Evolutionary conservation across 768 basidiomycete genomes (phyloP).

Genomic region (Leccinum olivaceopallidum): DNA sequence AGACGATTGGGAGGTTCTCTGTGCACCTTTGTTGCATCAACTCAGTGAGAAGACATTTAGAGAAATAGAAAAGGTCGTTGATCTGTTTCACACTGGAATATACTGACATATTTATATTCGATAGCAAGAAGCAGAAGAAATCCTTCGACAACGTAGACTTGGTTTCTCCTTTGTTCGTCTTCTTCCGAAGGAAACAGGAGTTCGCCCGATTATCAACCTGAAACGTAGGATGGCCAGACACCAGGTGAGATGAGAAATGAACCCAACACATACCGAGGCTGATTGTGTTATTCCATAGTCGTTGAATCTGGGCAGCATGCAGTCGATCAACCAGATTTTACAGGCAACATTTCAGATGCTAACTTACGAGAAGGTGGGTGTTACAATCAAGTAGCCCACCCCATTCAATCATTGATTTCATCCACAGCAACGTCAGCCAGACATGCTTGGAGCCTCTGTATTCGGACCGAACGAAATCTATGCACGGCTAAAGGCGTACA

Average conservation of each 20-base stretch:
- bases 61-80: constrained; percentile 61
- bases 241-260: constrained; percentile 26
- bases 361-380: constrained; percentile 77
- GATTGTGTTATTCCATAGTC: constrained; percentile 26
- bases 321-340: constrained; percentile 87
- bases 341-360: constrained; percentile 85
- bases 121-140: constrained; percentile 62
- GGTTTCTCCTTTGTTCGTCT: constrained; percentile 87
- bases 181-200: constrained; percentile 92
- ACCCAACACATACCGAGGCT: not conserved
- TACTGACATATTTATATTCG: not conserved
- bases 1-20: constrained; percentile 86
- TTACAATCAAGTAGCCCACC: not conserved
- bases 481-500: constrained; percentile 68
- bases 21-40: constrained; percentile 76
- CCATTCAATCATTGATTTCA: not conserved
- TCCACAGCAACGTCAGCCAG: constrained; percentile 56
- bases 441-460: constrained; percentile 77
- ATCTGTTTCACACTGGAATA: not conserved
- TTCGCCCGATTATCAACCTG: constrained; percentile 93
- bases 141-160: constrained; percentile 69
- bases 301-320: constrained; percentile 32
- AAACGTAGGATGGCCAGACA: constrained; percentile 45
- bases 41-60: constrained; percentile 71
- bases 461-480: constrained; percentile 86